Base-by-base conservation (phyloP, 805 yeast species). In the Candida odintsovae region DNA sequence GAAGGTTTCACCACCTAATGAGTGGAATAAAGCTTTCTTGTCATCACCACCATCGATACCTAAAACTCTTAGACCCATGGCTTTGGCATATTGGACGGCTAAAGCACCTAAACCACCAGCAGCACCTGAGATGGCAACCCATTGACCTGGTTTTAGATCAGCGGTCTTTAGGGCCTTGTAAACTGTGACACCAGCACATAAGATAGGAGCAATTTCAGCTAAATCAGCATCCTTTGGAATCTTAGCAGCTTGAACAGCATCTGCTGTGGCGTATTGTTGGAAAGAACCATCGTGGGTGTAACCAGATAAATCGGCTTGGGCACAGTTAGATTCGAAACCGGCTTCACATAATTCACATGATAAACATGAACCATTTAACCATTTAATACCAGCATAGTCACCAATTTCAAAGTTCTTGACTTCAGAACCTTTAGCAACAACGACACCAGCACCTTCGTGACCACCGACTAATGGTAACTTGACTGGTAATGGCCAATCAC, bases 131-230 rank as follows among this genome's bases (percentile, higher is more conserved):
- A 83, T 69, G 56, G 86, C 84, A 49, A 83, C 83, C 87, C 87
- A 83, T 58, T 84, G 76, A 56, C 90, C 90, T 49, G 89, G 78
- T 49, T 56, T 64, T 61, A 83, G 71, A 48, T 77, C 77, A 46
- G 95, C 86, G 39, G 87, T 83, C 76, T 86, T 86, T 64, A 87
- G 73, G 40, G 95, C 96, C 75, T 86, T 87, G 82, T 87, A 87
- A 48, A 86, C 95, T 37, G 96, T 87, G 67, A 87, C 81, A 69
- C 96, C 96, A 33, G 95, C 96, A 72, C 96, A 87, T 61, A 88
- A 77, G 63, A 87, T 80, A 58, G 96, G 95, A 11, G 95, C 82
- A 51, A 80, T 77, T 53, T 71, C 74, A 46, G 92, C 90, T 58
- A 87, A 76, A 63, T 88, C 90, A 38, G 86, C 71, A 49, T 82